Evolutionary conservation across 768 basidiomycete species (phyloP).

Genomic region (Suillus clintonianus): DNA sequence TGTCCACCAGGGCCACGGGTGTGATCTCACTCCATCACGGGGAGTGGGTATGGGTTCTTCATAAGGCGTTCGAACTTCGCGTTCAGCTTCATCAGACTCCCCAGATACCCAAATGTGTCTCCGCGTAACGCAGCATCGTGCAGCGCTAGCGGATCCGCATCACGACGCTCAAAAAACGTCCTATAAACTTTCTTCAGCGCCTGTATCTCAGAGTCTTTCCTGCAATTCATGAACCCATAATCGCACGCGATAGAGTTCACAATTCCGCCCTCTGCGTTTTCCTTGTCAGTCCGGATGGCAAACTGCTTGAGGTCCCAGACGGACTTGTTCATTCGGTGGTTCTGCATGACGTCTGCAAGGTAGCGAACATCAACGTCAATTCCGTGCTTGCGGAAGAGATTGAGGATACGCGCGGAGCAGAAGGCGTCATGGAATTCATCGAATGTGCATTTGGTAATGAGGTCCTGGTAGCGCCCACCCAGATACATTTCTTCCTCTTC

Average conservation of each 20-base stretch:
- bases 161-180: slow-evolving; percentile 26
- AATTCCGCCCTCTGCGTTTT: background rate
- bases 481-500: slow-evolving; percentile 10
- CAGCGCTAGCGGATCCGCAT: slow-evolving; percentile 33
- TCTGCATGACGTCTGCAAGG: slow-evolving; percentile 5
- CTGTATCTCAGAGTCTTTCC: slow-evolving; percentile 4
- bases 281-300: background rate
- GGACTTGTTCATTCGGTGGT: slow-evolving; percentile 1
- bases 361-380: background rate
- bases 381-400: slow-evolving; percentile 8
- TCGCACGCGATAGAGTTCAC: slow-evolving; percentile 2
- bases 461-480: background rate
- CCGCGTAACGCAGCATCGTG: slow-evolving; percentile 39
- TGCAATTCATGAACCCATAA: slow-evolving; percentile 19
- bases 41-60: slow-evolving; percentile 30
- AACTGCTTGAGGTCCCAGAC: slow-evolving; percentile 15
- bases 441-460: slow-evolving; percentile 14
- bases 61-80: slow-evolving; percentile 30
- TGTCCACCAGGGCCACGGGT: background rate
- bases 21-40: background rate
- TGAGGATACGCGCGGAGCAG: background rate
- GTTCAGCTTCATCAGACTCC: slow-evolving; percentile 21
- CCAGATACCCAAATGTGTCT: slow-evolving; percentile 29
- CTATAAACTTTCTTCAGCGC: slow-evolving; percentile 35
- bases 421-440: slow-evolving; percentile 12